Base-by-base conservation (phyloP, 164 flowering plant species). In the Hamamelis virginiana region DNA sequence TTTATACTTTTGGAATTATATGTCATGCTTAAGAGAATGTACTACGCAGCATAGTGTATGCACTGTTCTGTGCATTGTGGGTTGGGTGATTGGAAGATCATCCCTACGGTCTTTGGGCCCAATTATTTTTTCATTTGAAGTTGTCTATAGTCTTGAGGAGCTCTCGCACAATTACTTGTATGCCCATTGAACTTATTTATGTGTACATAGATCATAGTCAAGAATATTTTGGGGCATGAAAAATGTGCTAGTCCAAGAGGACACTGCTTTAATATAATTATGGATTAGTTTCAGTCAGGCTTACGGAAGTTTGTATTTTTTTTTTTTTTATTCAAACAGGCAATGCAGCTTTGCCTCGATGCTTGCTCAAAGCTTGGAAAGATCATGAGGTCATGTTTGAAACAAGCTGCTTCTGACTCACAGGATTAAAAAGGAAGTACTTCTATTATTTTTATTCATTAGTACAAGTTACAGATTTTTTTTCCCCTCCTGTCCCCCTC, bases 341-440 rank as follows among this genome's bases (percentile, higher is more conserved):
- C 89, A 59, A 85, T 92, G 97, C 86, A 89, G 79, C 85, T 95
- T 18, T 92, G 95, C 72, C 83, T 91, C 4, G 96, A 89, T 67
- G 99, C 97, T 27, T 91, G 94, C 72, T 74, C 77, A 13, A 95
- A 92, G 84, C 95, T 95, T 15, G 89, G 84, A 62, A 68, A 80
- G 77, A 71, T 92, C 75, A 89, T 87, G 95, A 82, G 96, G 63
- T 75, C 90, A 15, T 91, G 91, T 71, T 80, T 95, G 77, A 92
- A 84, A 80, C 91, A 87, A 76, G 72, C 96, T 55, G 91, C 86
- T 70, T 78, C 91, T 72, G 61, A 65, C 38, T 53, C 70, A 47
- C 65, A 76, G 21, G 76, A 76, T 11, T 66, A 76, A 69, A 38
- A 55, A 28, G 38, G 43, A 11, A 13, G 2, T 43, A 47, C 14